A percentile compares a stretch with the other conserved stretches of the same genome.
These are phyloP conservation scores for Moesziomyces aphidis DNA, from an alignment of 1,284 basidiomycete genomes.

Conservation along the genomic window DNA sequence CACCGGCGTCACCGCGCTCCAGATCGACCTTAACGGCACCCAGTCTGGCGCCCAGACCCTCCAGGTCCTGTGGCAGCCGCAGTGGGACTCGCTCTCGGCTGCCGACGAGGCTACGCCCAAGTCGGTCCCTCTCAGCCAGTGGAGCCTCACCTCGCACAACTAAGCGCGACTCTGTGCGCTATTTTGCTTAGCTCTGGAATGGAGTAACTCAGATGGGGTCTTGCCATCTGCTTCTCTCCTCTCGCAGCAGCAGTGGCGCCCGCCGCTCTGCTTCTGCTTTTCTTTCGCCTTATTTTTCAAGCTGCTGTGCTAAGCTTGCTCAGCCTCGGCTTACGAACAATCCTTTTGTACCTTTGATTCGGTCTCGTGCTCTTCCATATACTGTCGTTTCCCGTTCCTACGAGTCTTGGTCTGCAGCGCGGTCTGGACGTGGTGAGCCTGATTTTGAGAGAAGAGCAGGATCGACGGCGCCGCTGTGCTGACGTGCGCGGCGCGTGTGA, in stretches of 20 bases:
- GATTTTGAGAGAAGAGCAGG: too few relatives aligned
- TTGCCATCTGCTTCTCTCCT: background rate
- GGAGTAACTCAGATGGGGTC: background rate
- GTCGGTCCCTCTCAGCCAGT: slow-evolving; percentile 57
- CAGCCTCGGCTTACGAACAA: background rate
- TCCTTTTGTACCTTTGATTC: background rate
- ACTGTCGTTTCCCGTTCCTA: background rate
- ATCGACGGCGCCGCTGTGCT: background rate
- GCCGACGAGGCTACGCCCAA: slow-evolving; percentile 58
- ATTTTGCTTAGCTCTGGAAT: background rate
- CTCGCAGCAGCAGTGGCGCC: too few relatives aligned
- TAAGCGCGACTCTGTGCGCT: slow-evolving; percentile 6
- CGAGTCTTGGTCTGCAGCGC: too few relatives aligned
- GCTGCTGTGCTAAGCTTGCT: background rate
- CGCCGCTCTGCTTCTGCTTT: background rate
- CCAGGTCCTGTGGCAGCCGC: slow-evolving; percentile 67
- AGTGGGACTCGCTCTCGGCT: slow-evolving; percentile 51
- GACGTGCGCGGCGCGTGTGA: slow-evolving; percentile 9
- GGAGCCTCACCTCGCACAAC: slow-evolving; percentile 65
- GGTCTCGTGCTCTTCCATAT: background rate
- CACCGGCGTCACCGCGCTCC: slow-evolving; percentile 81
- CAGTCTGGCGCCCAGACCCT: slow-evolving; percentile 70
- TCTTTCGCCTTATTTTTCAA: background rate
- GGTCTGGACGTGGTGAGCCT: too few relatives aligned
- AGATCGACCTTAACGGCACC: slow-evolving; percentile 73